Evolutionary conservation across 2,329 filamentous ascomycete genomes (phyloP).

Genomic region (Knufia fluminis): DNA sequence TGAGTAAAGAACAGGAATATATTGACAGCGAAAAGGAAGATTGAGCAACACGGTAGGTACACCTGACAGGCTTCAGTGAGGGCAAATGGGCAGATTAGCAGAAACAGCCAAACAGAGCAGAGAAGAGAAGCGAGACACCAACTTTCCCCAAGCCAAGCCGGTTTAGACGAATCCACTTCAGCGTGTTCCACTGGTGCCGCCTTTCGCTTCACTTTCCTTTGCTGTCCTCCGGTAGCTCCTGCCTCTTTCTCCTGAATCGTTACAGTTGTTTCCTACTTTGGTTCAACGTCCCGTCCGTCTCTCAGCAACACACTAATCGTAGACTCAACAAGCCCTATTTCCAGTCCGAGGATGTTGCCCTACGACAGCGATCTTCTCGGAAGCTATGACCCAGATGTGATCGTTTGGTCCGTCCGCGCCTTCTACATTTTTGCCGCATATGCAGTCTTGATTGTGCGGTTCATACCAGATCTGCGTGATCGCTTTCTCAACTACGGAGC

Average conservation of each 20-base stretch:
- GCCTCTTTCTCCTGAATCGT: too few species aligned
- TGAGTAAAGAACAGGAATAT: background rate
- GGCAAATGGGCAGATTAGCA: slow-evolving; percentile 7
- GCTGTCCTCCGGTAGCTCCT: too few species aligned
- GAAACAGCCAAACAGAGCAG: background rate
- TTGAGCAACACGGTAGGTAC: background rate
- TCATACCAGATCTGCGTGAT: slow-evolving; percentile 40
- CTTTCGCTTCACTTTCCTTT: too few species aligned
- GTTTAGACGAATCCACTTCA: too few species aligned
- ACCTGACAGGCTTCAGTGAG: slow-evolving; percentile 6
- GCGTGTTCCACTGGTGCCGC: too few species aligned
- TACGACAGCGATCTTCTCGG: background rate
- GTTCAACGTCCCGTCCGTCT: too few species aligned
- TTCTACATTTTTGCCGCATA: slow-evolving; percentile 20
- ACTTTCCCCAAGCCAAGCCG: background rate
- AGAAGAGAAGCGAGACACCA: background rate
- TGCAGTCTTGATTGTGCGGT: slow-evolving; percentile 42
- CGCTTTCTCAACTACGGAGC: slow-evolving; percentile 55
- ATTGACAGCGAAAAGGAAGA: slow-evolving; percentile 2
- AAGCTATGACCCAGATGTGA: background rate
- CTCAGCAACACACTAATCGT: too few species aligned
- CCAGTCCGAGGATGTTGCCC: too few species aligned
- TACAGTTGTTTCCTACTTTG: too few species aligned
- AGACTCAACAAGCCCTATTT: too few species aligned
- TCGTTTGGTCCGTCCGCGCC: slow-evolving; percentile 13